These are phyloP conservation scores for Myriosclerotinia scirpicola DNA, from an alignment of 2,329 filamentous ascomycete genomes.

Conservation along the genomic window DNA sequence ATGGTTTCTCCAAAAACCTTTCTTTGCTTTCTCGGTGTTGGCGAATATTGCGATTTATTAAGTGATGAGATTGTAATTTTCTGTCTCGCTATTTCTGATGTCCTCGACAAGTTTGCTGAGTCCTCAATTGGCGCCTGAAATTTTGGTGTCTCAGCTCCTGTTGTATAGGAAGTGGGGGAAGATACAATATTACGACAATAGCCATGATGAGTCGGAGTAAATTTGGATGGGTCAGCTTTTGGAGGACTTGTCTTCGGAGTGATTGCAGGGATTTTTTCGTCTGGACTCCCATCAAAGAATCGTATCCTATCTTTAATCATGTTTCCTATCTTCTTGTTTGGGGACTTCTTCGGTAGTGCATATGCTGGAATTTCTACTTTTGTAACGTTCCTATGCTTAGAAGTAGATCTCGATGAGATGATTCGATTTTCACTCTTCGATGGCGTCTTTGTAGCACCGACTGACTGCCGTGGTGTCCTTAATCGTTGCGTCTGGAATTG, in stretches of 20 bases:
- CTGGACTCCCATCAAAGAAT: conserved; percentile 35
- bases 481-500: conserved; percentile 7
- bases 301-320: conserved; percentile 34
- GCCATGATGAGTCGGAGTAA: background rate
- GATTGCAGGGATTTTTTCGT: background rate
- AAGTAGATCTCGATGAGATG: background rate
- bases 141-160: background rate
- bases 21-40: conserved; percentile 18
- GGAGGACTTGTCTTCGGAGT: background rate
- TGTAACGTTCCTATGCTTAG: background rate
- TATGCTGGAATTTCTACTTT: background rate
- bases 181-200: background rate
- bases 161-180: background rate
- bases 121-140: background rate
- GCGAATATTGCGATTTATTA: conserved; percentile 7
- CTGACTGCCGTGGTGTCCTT: background rate
- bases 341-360: conserved; percentile 9
- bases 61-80: background rate
- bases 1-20: conserved; percentile 21
- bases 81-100: background rate
- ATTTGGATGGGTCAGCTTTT: background rate
- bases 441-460: background rate
- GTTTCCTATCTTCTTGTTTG: conserved; percentile 21
- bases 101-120: background rate
- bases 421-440: conserved; percentile 7